Evolutionary conservation across 495 filamentous ascomycete species (phyloP).

Genomic region (Rhypophila decipiens): DNA sequence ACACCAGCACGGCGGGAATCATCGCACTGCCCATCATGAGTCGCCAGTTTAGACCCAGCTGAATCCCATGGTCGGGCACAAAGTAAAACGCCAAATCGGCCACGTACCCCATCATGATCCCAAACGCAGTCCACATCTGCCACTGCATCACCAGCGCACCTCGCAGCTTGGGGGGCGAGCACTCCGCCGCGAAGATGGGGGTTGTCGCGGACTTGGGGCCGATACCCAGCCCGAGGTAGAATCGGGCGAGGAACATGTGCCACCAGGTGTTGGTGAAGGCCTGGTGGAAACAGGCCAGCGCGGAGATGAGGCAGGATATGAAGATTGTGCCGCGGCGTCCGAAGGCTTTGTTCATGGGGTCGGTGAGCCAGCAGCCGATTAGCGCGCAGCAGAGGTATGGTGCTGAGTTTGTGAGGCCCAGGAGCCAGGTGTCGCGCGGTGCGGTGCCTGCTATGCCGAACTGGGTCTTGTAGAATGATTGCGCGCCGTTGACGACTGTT

Average conservation of each 20-base stretch:
- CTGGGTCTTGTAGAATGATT: constrained; percentile 58
- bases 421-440: constrained; percentile 50
- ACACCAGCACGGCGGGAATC: constrained; percentile 66
- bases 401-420: constrained; percentile 58
- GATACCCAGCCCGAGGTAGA: constrained; percentile 69
- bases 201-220: constrained; percentile 77
- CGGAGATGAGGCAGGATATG: constrained; percentile 56
- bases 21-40: constrained; percentile 78
- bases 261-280: constrained; percentile 69
- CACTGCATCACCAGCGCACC: constrained; percentile 66
- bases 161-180: constrained; percentile 62
- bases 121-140: constrained; percentile 86
- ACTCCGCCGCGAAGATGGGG: constrained; percentile 71
- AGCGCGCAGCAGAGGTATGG: constrained; percentile 77
- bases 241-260: constrained; percentile 67
- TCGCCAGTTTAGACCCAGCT: constrained; percentile 69
- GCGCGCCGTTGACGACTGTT: constrained; percentile 73
- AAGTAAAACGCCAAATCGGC: constrained; percentile 67
- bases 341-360: constrained; percentile 70
- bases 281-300: constrained; percentile 70
- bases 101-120: constrained; percentile 71
- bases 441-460: constrained; percentile 57
- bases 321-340: constrained; percentile 83
- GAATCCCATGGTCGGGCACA: constrained; percentile 47
- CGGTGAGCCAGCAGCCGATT: constrained; percentile 76